phyloP scores from a whole-genome alignment of 2,329 filamentous ascomycete species.

The Penicillium paneum region DNA sequence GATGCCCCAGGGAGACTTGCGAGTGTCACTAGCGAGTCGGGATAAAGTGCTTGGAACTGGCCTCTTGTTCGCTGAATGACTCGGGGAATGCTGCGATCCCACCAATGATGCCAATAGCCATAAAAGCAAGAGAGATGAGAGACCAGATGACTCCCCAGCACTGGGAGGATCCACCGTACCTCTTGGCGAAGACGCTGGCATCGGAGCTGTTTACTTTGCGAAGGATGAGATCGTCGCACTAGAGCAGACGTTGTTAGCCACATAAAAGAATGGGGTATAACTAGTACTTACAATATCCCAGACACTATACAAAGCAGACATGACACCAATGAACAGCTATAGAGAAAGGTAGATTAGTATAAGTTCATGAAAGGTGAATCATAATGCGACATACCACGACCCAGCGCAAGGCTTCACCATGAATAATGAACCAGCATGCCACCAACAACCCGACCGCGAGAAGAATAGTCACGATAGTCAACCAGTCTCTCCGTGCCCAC shows the following conservation, averaged over 20 bases:
- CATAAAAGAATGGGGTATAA: neutral
- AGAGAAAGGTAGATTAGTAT: neutral
- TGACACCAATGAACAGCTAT: slow-evolving; percentile 74
- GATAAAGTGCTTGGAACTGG: slow-evolving; percentile 66
- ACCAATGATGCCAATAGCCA: slow-evolving; percentile 70
- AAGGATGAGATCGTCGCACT: slow-evolving; percentile 75
- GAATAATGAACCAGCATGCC: slow-evolving; percentile 75
- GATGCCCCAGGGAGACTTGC: neutral
- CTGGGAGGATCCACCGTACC: slow-evolving; percentile 73
- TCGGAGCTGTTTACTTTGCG: slow-evolving; percentile 78
- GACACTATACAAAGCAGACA: slow-evolving; percentile 75
- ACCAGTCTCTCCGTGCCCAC: slow-evolving; percentile 77
- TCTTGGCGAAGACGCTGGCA: slow-evolving; percentile 72
- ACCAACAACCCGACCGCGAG: slow-evolving; percentile 68
- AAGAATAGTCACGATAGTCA: slow-evolving; percentile 69
- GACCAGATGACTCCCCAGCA: slow-evolving; percentile 81
- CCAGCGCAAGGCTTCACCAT: slow-evolving; percentile 70
- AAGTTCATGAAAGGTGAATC: neutral
- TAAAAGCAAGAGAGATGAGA: slow-evolving; percentile 67
- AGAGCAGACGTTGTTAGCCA: neutral
- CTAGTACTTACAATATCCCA: slow-evolving; percentile 66
- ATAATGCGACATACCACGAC: slow-evolving; percentile 54
- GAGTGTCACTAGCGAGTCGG: slow-evolving; percentile 35
- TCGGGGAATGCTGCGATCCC: slow-evolving; percentile 74
- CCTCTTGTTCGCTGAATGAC: slow-evolving; percentile 64